Conservation (phyloP, 1,139 yeast species). For the Yamadazyma spencermartinsiae region DNA sequence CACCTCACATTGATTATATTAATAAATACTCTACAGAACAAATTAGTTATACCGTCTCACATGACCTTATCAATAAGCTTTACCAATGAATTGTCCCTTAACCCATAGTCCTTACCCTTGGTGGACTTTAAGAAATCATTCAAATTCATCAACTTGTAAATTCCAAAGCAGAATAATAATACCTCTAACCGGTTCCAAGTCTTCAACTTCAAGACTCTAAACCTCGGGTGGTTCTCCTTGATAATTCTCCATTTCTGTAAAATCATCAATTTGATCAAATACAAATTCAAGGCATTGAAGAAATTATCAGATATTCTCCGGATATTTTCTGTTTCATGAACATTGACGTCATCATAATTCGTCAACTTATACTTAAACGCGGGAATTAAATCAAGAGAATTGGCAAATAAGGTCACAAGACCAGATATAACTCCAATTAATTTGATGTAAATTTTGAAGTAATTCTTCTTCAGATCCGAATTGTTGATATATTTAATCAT, state of each 20-base stretch:
- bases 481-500: conserved; percentile 21
- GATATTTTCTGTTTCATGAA: conserved; percentile 19
- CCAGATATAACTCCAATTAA: conserved; percentile 38
- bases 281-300: conserved; percentile 32
- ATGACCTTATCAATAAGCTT: conserved; percentile 23
- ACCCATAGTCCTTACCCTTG: conserved; percentile 19
- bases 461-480: conserved; percentile 24
- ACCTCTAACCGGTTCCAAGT: conserved; percentile 41
- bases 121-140: conserved; percentile 30
- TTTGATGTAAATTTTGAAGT: conserved; percentile 38
- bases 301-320: conserved; percentile 28
- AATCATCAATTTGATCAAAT: conserved; percentile 35
- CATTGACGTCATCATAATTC: conserved; percentile 14
- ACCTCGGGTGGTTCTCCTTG: conserved; percentile 41
- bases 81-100: conserved; percentile 19
- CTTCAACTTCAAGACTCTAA: conserved; percentile 23
- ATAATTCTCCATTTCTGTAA: conserved; percentile 46
- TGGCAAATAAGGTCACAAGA: conserved; percentile 27
- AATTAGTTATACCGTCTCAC: conserved; percentile 10
- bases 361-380: conserved; percentile 22
- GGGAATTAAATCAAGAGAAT: conserved; percentile 28
- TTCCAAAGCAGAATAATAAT: conserved; percentile 36
- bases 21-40: not conserved
- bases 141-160: conserved; percentile 42
- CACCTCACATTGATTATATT: too few relatives aligned